Evolutionary conservation across 768 basidiomycete genomes (phyloP).

Genomic region (Cubamyces lactineus): DNA sequence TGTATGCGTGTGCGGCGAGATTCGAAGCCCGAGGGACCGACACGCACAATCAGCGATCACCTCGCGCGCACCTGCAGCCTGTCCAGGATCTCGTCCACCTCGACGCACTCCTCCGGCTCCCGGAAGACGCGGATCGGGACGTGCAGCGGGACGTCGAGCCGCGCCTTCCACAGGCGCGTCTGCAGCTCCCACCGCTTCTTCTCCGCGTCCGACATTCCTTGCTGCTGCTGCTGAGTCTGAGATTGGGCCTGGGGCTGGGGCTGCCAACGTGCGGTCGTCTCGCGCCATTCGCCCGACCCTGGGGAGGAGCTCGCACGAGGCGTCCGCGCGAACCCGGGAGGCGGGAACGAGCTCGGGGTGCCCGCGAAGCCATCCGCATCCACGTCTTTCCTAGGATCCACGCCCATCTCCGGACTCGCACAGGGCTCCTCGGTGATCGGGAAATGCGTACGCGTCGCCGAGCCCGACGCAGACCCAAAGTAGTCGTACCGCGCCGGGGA

Average conservation of each 20-base stretch:
- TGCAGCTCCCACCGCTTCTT: constrained; percentile 63
- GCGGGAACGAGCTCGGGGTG: constrained; percentile 8
- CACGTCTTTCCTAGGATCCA: not conserved
- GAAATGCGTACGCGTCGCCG: constrained; percentile 16
- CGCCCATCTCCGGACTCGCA: constrained; percentile 16
- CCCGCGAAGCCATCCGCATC: not conserved
- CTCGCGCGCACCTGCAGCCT: constrained; percentile 11
- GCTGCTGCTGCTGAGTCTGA: not conserved
- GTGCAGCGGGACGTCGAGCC: constrained; percentile 58
- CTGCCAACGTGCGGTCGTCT: constrained; percentile 16
- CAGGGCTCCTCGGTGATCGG: constrained; percentile 31
- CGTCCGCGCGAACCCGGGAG: not conserved
- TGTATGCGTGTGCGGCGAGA: too few relatives aligned
- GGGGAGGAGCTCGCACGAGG: not conserved
- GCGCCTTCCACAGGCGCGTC: constrained; percentile 62
- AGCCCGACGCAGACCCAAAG: constrained; percentile 18
- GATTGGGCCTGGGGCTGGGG: constrained; percentile 8
- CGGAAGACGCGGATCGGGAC: constrained; percentile 69
- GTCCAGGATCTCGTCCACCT: constrained; percentile 44
- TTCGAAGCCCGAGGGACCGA: too few relatives aligned
- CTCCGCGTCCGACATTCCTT: constrained; percentile 51
- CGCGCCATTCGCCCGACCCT: constrained; percentile 11
- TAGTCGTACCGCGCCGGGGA: constrained; percentile 12
- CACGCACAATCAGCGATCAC: not conserved
- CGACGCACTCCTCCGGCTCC: constrained; percentile 69